Conservation (phyloP, 352 stramenopile species). For the Globisporangium nodosum region DNA sequence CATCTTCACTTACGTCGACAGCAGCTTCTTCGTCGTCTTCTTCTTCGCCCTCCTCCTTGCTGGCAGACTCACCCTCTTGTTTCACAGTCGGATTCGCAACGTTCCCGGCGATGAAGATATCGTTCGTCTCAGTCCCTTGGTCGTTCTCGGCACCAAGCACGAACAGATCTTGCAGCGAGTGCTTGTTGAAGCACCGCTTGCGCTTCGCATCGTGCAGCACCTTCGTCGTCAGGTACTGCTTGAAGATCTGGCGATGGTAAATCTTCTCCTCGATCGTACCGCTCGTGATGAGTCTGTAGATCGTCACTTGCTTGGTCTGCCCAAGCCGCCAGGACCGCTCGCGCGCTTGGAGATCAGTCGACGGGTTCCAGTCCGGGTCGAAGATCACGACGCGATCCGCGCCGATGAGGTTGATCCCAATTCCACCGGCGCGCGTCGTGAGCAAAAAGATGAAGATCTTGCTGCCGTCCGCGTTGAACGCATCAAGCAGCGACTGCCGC, state of each 20-base stretch:
- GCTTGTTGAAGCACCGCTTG: constrained; percentile 95
- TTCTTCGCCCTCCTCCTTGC: constrained; percentile 21
- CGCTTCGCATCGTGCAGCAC: constrained; percentile 96
- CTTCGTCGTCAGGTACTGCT: constrained; percentile 97
- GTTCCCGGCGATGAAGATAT: constrained; percentile 88
- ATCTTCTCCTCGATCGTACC: constrained; percentile 99
- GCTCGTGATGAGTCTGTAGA: constrained; percentile 92
- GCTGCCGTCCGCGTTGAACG: constrained; percentile 91
- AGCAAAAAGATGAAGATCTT: constrained; percentile 76
- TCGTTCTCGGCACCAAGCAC: constrained; percentile 68
- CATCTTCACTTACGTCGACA: neutral
- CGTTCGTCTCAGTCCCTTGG: constrained; percentile 87
- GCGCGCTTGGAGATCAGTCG: constrained; percentile 93
- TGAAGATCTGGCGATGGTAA: constrained; percentile 99
- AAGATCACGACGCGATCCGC: constrained; percentile 97
- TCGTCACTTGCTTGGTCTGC: constrained; percentile 82
- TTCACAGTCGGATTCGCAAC: constrained; percentile 48
- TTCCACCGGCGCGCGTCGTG: constrained; percentile 90
- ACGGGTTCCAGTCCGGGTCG: constrained; percentile 99
- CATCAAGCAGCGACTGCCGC: constrained; percentile 93
- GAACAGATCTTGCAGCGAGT: constrained; percentile 96
- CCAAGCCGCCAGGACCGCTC: constrained; percentile 97
- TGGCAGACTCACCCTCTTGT: neutral
- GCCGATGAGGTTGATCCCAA: constrained; percentile 95
- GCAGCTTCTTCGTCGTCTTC: constrained; percentile 13